Conservation (phyloP, 1,139 yeast species). For the Debaryomyces robertsiae region DNA sequence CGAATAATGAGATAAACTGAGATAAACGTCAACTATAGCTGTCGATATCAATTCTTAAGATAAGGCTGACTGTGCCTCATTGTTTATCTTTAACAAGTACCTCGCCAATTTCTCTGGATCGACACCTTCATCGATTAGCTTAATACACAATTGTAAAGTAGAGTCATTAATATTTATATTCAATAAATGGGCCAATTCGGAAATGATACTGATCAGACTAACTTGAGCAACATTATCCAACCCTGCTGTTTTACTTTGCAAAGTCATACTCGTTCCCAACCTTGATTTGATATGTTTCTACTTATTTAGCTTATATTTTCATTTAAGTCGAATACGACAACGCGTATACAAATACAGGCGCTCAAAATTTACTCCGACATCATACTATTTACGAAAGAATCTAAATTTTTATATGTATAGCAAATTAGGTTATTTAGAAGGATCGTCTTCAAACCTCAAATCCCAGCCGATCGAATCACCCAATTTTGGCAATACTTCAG, state of each 20-base stretch:
- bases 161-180: constrained; percentile 32
- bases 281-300: not conserved
- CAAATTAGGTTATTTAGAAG: constrained; percentile 29
- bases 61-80: constrained; percentile 27
- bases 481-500: constrained; percentile 83
- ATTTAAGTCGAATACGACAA: too few species aligned
- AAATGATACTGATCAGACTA: constrained; percentile 21
- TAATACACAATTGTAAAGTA: constrained; percentile 37
- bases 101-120: constrained; percentile 37
- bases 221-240: not conserved
- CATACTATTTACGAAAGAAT: too few species aligned
- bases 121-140: constrained; percentile 41
- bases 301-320: too few species aligned
- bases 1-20: too few species aligned
- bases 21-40: too few species aligned
- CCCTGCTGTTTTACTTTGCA: not conserved
- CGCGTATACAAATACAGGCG: too few species aligned
- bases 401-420: too few species aligned
- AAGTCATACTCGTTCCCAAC: not conserved
- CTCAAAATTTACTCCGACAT: not conserved
- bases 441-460: constrained; percentile 74
- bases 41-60: too few species aligned
- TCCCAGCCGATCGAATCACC: constrained; percentile 97
- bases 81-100: constrained; percentile 27
- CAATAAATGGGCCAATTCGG: constrained; percentile 31